Conservation (phyloP, 1,139 yeast genomes). For the Suhomyces yuchorum region DNA sequence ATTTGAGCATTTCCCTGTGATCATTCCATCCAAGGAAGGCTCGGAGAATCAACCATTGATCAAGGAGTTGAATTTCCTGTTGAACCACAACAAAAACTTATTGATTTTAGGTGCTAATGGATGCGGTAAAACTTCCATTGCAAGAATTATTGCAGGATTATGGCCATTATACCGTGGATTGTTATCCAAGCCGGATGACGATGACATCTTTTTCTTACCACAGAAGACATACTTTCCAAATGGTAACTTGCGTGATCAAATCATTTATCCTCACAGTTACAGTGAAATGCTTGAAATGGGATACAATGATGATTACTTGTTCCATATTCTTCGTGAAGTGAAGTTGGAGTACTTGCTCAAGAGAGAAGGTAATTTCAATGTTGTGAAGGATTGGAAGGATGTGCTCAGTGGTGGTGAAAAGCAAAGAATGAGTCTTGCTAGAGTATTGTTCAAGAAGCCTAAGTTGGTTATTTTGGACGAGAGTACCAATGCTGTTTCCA, state of each 20-base stretch:
- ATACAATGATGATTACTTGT: conserved; percentile 66
- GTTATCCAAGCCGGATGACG: conserved; percentile 75
- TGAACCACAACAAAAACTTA: conserved; percentile 69
- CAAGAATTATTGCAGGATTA: conserved; percentile 80
- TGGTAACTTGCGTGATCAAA: conserved; percentile 85
- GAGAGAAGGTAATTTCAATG: conserved; percentile 63
- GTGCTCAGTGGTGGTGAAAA: conserved; percentile 94
- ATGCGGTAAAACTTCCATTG: conserved; percentile 85
- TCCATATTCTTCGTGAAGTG: conserved; percentile 71
- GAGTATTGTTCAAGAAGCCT: conserved; percentile 80
- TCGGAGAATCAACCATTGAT: conserved; percentile 57
- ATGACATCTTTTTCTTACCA: conserved; percentile 74
- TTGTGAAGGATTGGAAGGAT: conserved; percentile 81
- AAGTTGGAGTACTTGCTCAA: conserved; percentile 75
- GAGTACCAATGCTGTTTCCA: conserved; percentile 89
- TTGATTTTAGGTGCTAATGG: conserved; percentile 88
- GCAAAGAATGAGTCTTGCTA: conserved; percentile 88
- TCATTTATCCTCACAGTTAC: conserved; percentile 81
- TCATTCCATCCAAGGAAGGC: conserved; percentile 70
- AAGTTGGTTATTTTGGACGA: conserved; percentile 86
- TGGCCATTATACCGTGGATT: conserved; percentile 92
- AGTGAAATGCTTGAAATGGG: conserved; percentile 78
- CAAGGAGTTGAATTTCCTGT: conserved; percentile 59
- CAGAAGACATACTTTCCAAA: conserved; percentile 78
- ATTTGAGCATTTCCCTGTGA: conserved; percentile 79